A percentile compares a stretch with the other conserved stretches of the same genome.
phyloP scores from a whole-genome alignment of 1,139 yeast species.

The Debaryomyces udenii region DNA sequence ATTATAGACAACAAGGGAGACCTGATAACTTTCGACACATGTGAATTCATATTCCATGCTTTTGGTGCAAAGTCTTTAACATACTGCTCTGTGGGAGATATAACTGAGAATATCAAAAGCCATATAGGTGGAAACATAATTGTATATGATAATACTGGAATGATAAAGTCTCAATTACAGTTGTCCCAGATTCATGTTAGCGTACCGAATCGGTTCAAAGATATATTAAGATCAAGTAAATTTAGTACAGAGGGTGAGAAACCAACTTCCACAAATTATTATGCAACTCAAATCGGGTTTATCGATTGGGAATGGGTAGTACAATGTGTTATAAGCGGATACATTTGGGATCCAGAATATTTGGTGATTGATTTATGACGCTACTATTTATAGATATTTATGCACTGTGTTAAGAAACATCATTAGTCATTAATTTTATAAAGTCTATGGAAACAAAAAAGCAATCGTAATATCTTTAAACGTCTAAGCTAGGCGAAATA shows the following conservation, averaged over 20 bases:
- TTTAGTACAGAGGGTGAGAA: not conserved
- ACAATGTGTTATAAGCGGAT: constrained; percentile 63
- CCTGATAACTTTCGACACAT: constrained; percentile 33
- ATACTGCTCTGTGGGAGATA: constrained; percentile 13
- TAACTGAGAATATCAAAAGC: not conserved
- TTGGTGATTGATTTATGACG: constrained; percentile 1
- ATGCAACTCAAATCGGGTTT: constrained; percentile 22
- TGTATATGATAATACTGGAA: constrained; percentile 29
- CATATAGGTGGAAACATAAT: constrained; percentile 15
- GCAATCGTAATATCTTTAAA: not conserved
- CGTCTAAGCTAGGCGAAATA: constrained; percentile 26
- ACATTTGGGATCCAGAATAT: constrained; percentile 24
- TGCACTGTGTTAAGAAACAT: not conserved
- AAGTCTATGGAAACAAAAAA: constrained; percentile 4
- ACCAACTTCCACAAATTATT: constrained; percentile 7
- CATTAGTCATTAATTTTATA: constrained; percentile 8
- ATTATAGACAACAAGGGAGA: constrained; percentile 28
- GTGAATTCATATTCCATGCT: constrained; percentile 49
- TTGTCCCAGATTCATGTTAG: not conserved
- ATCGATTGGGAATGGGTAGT: constrained; percentile 77
- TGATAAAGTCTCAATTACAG: constrained; percentile 5
- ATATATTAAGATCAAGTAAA: constrained; percentile 1
- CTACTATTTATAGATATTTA: not conserved
- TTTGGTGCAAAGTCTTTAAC: constrained; percentile 44
- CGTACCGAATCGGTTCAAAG: too few species aligned